Evolutionary conservation across 2,329 filamentous ascomycete species (phyloP), one percentile per base, ranked within the genome.

Genomic region (Hypomyces perniciosus): DNA sequence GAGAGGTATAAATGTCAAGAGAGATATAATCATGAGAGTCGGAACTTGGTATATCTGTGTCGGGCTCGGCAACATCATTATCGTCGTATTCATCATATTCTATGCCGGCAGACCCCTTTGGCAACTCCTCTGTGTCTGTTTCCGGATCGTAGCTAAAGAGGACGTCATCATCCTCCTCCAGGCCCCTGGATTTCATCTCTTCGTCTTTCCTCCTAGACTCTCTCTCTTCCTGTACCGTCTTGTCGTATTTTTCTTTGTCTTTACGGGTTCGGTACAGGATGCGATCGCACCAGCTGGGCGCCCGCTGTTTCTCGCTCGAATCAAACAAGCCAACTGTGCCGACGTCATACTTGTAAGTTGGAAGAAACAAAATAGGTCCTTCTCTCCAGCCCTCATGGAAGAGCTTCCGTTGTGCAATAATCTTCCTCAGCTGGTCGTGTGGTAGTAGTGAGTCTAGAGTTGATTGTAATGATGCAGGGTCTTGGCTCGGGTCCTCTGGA

Each of bases 281-380:
- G 12, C 93, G 86, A 69, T 99, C 93, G 65, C 93, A 99, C 92
- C 93, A 99, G 64, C 90, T 96, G 3, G 93, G 93, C 2, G 88
- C 86, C 48, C 95, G 81, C 56, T 85, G 85, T 72, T 99, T 99
- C 65, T 97, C 93, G 58, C 91, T 96, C 0, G 91, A 90, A 69
- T 99, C 95, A 65, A 96, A 99, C 30, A 90, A 79, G 2, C 88
- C 88, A 31, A 96, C 82, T 30, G 87, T 95, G n/a, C 93, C 93
- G 29, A 96, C 77, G 62, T 99, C 95, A 60, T 99, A 99, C 67
- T 99, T 99, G 69, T 99, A 99, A 0, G 93, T 95, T 2, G 93
- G 93, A 12, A 97, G 67, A 62, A 99, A 99, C 1, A 81, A 81
- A 50, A 99, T 91, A 1, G 83, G 77, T 0, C 91, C 93, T 73